Base-by-base conservation (phyloP, 768 basidiomycete genomes). In the Paxillus ammoniavirescens region DNA sequence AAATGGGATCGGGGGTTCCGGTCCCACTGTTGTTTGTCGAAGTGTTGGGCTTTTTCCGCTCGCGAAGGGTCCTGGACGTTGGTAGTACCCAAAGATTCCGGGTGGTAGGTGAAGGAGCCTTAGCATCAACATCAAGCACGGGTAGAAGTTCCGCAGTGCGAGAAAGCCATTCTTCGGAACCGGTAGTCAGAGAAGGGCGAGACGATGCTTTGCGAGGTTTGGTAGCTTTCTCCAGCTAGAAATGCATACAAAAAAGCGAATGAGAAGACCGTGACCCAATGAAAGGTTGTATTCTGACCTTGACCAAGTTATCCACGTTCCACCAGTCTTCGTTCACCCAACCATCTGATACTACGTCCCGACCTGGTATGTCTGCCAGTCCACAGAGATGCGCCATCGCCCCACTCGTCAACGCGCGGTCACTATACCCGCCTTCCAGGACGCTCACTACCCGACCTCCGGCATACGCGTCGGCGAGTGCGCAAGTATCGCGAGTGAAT, bases 401-500 rank as follows among this genome's bases (percentile, higher is more conserved):
- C 0, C 89, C 96, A 57, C 89, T 93, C 6, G 76, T 83, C 50
- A 98, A 75, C 0, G 96, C 94, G 6, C 87, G 80, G 67, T 98
- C 93, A 61, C 91, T 91, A 64, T 98, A 98, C 1, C 95, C 96
- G 1, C 96, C 96, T 72, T 99, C 96, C 1, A 99, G 82, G 0
- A 98, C 90, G 60, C 91, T 93, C 37, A 98, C 77, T 5, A 96
- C 61, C 40, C 84, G 79, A 0, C 93, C 92, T 1, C 68, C 62
- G 0, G 91, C 83, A 57, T 84, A 84, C 42, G 67, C 58, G 26
- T 87, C 79, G 7, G 88, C 86, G 52, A 99, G 80, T 0, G 61
- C 65, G 49, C 80, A 75, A 0, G 83, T 82, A 60, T 96, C 93
- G 4, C 71, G 76, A 0, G 93, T 84, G 62, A 98, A 96, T 9